Conservation (phyloP, 2,329 filamentous ascomycete species). For the Xylaria sp. region DNA sequence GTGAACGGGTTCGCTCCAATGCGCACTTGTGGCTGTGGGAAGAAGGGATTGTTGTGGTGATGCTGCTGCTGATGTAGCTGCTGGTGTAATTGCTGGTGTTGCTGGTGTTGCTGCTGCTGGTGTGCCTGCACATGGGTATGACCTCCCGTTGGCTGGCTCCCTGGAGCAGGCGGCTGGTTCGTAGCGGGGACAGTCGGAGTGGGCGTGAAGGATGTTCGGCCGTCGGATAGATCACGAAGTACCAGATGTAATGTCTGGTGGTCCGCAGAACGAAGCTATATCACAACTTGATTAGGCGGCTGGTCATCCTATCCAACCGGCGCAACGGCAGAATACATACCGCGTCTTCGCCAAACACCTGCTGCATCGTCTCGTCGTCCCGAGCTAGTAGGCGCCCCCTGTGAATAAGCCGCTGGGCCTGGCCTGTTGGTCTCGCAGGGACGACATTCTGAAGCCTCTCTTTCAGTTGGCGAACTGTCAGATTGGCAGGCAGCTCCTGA, state of each 20-base stretch:
- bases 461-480: slow-evolving; percentile 61
- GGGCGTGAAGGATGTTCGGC: slow-evolving; percentile 21
- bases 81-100: slow-evolving; percentile 14
- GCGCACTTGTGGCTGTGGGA: slow-evolving; percentile 18
- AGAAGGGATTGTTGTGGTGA: slow-evolving; percentile 3
- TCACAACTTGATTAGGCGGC: slow-evolving; percentile 15
- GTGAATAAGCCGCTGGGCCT: slow-evolving; percentile 63
- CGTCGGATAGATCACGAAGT: slow-evolving; percentile 36
- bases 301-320: not conserved
- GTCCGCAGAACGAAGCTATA: slow-evolving; percentile 34
- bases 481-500: slow-evolving; percentile 49
- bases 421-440: slow-evolving; percentile 52
- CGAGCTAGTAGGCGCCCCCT: slow-evolving; percentile 58
- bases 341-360: slow-evolving; percentile 58
- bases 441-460: slow-evolving; percentile 58
- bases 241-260: slow-evolving; percentile 39
- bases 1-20: slow-evolving; percentile 22
- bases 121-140: slow-evolving; percentile 17
- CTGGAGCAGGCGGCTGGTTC: slow-evolving; percentile 11
- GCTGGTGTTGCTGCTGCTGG: slow-evolving; percentile 17
- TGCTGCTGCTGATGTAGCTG: slow-evolving; percentile 13
- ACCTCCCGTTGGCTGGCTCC: slow-evolving; percentile 22
- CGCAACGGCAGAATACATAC: slow-evolving; percentile 41
- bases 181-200: slow-evolving; percentile 13
- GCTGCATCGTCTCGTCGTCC: slow-evolving; percentile 58